Evolutionary conservation across 2,329 filamentous ascomycete genomes (phyloP), one percentile per base, ranked within the genome.

Genomic region (Cladorrhinum sp.): DNA sequence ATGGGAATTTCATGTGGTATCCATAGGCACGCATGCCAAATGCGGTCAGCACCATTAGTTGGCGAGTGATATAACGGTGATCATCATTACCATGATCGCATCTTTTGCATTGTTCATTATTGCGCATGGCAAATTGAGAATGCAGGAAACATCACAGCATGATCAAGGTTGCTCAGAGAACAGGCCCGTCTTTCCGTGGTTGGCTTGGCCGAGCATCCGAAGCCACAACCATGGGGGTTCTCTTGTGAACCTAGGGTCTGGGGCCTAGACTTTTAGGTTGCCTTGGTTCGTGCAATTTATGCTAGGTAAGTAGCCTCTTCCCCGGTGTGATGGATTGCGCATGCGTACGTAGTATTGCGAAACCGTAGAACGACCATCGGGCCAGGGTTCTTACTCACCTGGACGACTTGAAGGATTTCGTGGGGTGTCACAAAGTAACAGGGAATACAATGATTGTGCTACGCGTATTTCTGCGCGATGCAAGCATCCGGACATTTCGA

Each of bases 1-100:
- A 62, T 49, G 62, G 58, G 55, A 60, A 25, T 25, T 24, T 50
- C 2, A 13, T n/a, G 36, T 41, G 16, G 50, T 23, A 29, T 8
- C 7, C 20, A 20, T 22, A 9, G 25, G 4, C 25, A 4, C 23
- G 20, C 7, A 41, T n/a, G 18, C 36, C 16, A 41, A 57, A 22
- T 4, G 16, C 25, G 36, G 54, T 56, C 57, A 29, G 52, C 53
- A 27, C 25, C 12, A 45, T 27, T 41, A 32, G 50, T 22, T 3
- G 50, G 18, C 16, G 48, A 22, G 50, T 32, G 36, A 16, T 23
- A n/a, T 41, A n/a, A 12, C 36, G 16, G 45, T 51, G 29, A 20
- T n/a, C 32, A 10, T 29, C 25, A 29, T 5, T 10, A 29, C 10
- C 25, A 29, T 10, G 10, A 29, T 29, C 10, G 32, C 12, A 36